These are phyloP conservation scores for Phytopythium oedochilum DNA, from an alignment of 352 stramenopile genomes.

Conservation along the genomic window DNA sequence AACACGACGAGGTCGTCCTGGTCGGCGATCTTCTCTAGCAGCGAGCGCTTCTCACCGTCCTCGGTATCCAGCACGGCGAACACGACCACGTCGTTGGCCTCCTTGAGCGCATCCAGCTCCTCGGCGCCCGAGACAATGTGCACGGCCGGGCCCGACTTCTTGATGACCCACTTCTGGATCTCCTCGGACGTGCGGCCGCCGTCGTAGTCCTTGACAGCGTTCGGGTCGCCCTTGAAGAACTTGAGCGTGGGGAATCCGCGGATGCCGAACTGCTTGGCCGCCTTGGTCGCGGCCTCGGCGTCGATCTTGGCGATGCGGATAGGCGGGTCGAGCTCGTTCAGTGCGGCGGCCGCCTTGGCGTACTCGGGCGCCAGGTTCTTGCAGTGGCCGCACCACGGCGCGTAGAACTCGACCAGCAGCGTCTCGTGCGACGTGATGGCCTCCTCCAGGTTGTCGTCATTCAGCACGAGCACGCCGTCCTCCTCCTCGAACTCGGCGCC, in stretches of 20 bases:
- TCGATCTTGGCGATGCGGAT: constrained; percentile 88
- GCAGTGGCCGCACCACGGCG: constrained; percentile 86
- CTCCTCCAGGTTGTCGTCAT: constrained; percentile 89
- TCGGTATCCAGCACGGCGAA: constrained; percentile 79
- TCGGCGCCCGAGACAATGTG: constrained; percentile 69
- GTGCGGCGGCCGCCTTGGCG: constrained; percentile 75
- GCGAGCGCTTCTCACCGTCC: constrained; percentile 56
- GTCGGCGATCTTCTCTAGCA: constrained; percentile 76
- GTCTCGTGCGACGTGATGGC: constrained; percentile 79
- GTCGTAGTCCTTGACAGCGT: constrained; percentile 84
- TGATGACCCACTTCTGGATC: constrained; percentile 89
- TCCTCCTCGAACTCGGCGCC: constrained; percentile 77
- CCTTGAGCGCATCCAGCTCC: constrained; percentile 75
- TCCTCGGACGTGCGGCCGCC: constrained; percentile 80
- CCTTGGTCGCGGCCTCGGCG: constrained; percentile 78
- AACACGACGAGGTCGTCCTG: constrained; percentile 74
- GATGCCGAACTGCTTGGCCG: constrained; percentile 76
- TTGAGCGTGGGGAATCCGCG: constrained; percentile 91
- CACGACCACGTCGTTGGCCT: constrained; percentile 83
- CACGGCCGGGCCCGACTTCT: constrained; percentile 89
- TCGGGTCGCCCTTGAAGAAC: constrained; percentile 88
- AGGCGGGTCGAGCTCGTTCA: constrained; percentile 71
- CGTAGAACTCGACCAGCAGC: constrained; percentile 90
- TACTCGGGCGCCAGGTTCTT: constrained; percentile 86
- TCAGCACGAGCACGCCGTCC: constrained; percentile 90